phyloP scores from a whole-genome alignment of 2,329 filamentous ascomycete species.

The Cytospora piceicola region DNA sequence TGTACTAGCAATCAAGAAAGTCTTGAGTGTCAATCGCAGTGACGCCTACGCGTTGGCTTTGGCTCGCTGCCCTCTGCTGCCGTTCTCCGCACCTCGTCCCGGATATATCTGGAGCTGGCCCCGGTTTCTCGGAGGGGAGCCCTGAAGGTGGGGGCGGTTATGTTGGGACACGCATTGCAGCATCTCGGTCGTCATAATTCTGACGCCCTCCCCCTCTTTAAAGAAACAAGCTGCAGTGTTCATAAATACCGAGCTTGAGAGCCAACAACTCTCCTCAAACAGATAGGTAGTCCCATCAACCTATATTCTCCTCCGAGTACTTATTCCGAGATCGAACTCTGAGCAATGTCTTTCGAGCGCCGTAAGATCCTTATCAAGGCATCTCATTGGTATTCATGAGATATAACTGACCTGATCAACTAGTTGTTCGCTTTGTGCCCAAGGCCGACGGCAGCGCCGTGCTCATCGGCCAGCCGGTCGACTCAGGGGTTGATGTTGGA shows the following conservation, averaged over 20 bases:
- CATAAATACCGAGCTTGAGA: conserved; percentile 10
- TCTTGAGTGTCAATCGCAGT: neutral
- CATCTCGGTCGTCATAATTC: conserved; percentile 23
- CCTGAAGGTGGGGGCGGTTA: neutral
- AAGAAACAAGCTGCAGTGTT: neutral
- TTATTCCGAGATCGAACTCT: too few relatives aligned
- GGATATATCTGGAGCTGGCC: conserved; percentile 7
- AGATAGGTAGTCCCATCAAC: neutral
- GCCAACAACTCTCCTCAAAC: conserved; percentile 1
- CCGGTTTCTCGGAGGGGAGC: conserved; percentile 19
- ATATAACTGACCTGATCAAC: neutral
- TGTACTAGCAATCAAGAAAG: neutral
- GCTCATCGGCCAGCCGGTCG: conserved; percentile 29
- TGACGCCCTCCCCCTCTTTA: conserved; percentile 9
- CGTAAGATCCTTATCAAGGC: conserved; percentile 8
- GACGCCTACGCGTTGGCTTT: neutral
- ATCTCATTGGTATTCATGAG: neutral
- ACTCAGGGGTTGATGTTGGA: conserved; percentile 57
- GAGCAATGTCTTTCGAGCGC: conserved; percentile 27
- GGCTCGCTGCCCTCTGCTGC: neutral
- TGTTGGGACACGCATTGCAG: neutral
- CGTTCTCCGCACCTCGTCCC: neutral
- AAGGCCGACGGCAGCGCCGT: conserved; percentile 24
- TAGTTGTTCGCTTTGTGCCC: conserved; percentile 29
- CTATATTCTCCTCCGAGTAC: neutral